phyloP scores from a whole-genome alignment of 192 early-diverging fungal species.

The Podila verticillata region DNA sequence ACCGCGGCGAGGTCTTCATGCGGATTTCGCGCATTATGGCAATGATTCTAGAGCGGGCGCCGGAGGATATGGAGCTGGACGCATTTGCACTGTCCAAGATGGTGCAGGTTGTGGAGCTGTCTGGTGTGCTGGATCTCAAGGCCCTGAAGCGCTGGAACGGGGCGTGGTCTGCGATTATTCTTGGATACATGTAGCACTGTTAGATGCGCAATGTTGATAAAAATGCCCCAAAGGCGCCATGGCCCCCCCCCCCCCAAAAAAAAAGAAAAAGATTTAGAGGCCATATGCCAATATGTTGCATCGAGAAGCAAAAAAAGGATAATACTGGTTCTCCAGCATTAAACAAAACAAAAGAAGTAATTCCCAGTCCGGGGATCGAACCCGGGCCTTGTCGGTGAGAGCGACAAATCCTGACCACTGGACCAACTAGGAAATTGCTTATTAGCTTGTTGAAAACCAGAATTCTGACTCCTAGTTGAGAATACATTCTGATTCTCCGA shows the following conservation, averaged over 20 bases:
- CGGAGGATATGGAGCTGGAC: slow-evolving; percentile 41
- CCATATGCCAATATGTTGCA: no score
- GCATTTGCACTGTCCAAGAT: slow-evolving; percentile 42
- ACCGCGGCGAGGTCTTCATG: slow-evolving; percentile 35
- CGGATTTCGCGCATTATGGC: slow-evolving; percentile 30
- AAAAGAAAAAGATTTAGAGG: no score
- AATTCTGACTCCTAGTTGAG: no score
- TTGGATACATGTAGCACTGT: slow-evolving; percentile 35
- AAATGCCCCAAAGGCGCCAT: no score
- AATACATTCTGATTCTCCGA: no score
- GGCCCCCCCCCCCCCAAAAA: no score
- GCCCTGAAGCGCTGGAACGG: slow-evolving; percentile 40
- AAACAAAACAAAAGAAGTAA: not conserved
- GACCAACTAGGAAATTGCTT: not conserved
- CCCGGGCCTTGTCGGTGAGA: slow-evolving; percentile 57
- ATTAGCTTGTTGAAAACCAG: no score
- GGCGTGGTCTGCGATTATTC: slow-evolving; percentile 43
- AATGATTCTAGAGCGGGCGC: slow-evolving; percentile 24
- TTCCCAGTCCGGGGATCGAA: slow-evolving; percentile 56
- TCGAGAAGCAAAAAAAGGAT: no score
- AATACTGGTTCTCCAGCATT: no score
- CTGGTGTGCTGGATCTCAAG: slow-evolving; percentile 32
- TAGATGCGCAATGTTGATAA: no score
- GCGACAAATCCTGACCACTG: slow-evolving; percentile 46
- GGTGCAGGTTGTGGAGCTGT: slow-evolving; percentile 39